Evolutionary conservation across 176 grass and related monocot species (phyloP).

Genomic region (Chrysopogon serrulatus): DNA sequence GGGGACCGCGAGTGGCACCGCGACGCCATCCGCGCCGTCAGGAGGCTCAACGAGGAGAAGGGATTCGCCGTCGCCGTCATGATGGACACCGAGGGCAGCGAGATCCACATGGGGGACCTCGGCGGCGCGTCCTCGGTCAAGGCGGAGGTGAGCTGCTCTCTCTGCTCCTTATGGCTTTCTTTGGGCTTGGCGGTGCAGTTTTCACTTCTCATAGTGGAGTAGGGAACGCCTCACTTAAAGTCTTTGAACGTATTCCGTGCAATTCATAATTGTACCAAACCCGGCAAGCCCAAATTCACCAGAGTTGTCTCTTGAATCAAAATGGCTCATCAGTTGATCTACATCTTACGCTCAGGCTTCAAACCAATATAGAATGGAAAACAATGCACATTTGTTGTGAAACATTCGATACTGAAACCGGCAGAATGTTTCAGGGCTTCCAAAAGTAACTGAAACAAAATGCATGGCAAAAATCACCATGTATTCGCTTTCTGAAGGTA

Average conservation of each 20-base stretch:
- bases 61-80: slow-evolving; percentile 86
- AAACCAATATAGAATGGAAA: neutral
- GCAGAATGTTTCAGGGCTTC: neutral
- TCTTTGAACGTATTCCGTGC: neutral
- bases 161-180: neutral
- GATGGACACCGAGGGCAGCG: slow-evolving; percentile 99
- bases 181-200: neutral
- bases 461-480: neutral
- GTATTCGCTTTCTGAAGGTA: neutral
- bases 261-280: neutral
- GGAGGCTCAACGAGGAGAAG: slow-evolving; percentile 92
- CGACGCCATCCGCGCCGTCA: slow-evolving; percentile 58
- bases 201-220: neutral
- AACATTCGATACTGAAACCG: neutral
- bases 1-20: slow-evolving; percentile 82
- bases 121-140: slow-evolving; percentile 76
- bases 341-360: neutral
- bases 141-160: slow-evolving; percentile 54
- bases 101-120: slow-evolving; percentile 98
- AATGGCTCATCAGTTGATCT: neutral
- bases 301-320: neutral
- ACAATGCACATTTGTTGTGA: neutral
- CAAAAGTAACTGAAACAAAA: neutral
- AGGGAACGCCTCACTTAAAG: neutral
- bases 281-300: neutral